Evolutionary conservation across 306 rosid species (phyloP), one percentile per base, ranked within the genome.

Genomic region (Hippophae tibetana): DNA sequence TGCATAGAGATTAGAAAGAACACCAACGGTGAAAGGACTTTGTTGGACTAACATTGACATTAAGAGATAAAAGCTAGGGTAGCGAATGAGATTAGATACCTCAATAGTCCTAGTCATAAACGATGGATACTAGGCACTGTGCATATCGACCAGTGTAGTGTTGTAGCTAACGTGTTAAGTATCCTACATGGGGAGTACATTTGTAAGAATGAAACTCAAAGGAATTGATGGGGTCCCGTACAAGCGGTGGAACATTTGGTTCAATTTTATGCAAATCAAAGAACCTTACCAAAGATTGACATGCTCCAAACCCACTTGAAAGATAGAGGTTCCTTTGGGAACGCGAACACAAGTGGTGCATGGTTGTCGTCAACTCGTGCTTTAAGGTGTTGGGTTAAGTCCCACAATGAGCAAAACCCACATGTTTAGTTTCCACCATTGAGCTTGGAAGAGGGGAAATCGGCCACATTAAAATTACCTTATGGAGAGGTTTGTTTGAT

Each of bases 251-350:
- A 62, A 13, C 41, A 40, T 62, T 31, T 50, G 66, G 66, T 31
- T 62, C 45, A 62, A 49, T 62, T 62, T 5, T 1, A 62, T 62
- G 57, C 38, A 62, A 62, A 62, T 55, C 10, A 9, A 62, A 50
- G 47, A 62, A 62, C 10, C 11, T 49, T 49, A 49, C 56, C 7
- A 0, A 0, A 6, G 47, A 40, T 49, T 40, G 63, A 56, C 23
- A 40, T 40, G 26, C 6, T 8, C 0, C 10, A 13, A 40, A 56
- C 23, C 47, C 60, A 40, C 60, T 56, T 56, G 40, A 56, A 56
- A 40, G 45, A 56, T 1, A 56, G 18, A 42, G 45, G 25, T 40
- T 11, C 46, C 47, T 56, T 56, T 5, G 45, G 45, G 47, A 40
- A 56, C 0, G 49, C 0, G 11, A 6, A 46, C 49, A 46, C 0